Percentiles rank a stretch among this genome's conserved stretches.
These are phyloP conservation scores for Nephelium lappaceum DNA, from an alignment of 345 rosid species.

Conservation along the genomic window DNA sequence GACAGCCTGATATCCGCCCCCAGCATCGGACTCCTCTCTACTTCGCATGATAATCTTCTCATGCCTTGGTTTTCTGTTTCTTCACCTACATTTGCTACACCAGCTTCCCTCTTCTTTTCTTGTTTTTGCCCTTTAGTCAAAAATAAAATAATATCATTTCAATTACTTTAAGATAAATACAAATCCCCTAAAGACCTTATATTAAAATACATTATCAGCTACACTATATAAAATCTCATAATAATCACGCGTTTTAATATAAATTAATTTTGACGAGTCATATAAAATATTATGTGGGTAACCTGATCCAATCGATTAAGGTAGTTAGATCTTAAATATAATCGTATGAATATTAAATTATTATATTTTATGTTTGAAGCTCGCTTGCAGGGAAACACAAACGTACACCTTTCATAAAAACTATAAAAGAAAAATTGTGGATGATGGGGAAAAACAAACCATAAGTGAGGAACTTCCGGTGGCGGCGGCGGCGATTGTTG, in stretches of 20 bases:
- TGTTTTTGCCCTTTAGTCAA: conserved; percentile 35
- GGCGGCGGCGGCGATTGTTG: conserved; percentile 53
- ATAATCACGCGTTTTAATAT: too few species aligned
- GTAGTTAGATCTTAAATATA: too few species aligned
- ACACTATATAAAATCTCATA: too few species aligned
- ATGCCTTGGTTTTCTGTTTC: conserved; percentile 18
- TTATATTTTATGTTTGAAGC: too few species aligned
- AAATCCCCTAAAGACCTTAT: too few species aligned
- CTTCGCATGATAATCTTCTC: conserved; percentile 28
- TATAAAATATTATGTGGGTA: too few species aligned
- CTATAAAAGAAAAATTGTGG: background rate
- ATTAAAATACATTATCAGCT: too few species aligned
- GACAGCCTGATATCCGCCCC: conserved; percentile 50
- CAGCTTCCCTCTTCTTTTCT: conserved; percentile 23
- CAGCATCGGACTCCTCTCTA: conserved; percentile 42
- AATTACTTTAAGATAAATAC: too few species aligned
- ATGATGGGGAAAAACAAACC: conserved; percentile 25
- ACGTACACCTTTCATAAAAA: background rate
- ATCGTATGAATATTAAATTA: too few species aligned
- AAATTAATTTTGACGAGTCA: background rate
- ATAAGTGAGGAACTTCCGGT: conserved; percentile 54
- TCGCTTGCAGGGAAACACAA: too few species aligned
- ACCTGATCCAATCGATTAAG: too few species aligned
- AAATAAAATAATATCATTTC: background rate
- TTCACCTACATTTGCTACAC: background rate